These are phyloP conservation scores for Cytospora chrysosperma DNA, from an alignment of 2,329 filamentous ascomycete species.

Conservation along the genomic window DNA sequence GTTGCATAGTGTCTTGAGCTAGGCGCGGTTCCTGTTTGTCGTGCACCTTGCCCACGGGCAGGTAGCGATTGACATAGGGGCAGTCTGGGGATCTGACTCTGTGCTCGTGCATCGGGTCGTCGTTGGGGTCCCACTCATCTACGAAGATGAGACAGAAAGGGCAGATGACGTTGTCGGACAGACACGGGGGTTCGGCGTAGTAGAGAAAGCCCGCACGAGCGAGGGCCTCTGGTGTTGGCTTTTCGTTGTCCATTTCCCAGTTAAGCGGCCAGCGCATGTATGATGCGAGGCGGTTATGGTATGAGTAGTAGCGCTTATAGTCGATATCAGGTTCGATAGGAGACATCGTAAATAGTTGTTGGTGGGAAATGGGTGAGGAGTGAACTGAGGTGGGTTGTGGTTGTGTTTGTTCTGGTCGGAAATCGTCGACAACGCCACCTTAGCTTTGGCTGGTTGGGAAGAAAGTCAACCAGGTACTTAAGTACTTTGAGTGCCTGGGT, in stretches of 20 bases:
- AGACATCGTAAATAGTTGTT: background rate
- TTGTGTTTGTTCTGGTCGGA: too few species aligned
- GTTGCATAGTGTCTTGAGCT: too few species aligned
- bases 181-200: background rate
- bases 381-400: background rate
- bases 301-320: slow-evolving; percentile 9
- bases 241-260: slow-evolving; percentile 2
- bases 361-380: background rate
- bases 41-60: too few species aligned
- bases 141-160: slow-evolving; percentile 1
- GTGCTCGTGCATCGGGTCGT: background rate
- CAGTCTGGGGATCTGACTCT: too few species aligned
- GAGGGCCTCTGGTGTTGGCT: slow-evolving; percentile 9
- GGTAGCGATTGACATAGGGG: too few species aligned
- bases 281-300: slow-evolving; percentile 20
- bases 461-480: too few species aligned
- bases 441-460: too few species aligned
- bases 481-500: too few species aligned
- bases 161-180: slow-evolving; percentile 5
- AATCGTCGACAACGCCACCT: too few species aligned
- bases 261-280: slow-evolving; percentile 7
- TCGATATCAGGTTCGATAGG: background rate
- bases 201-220: slow-evolving; percentile 16
- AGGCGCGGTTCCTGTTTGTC: too few species aligned
- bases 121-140: background rate